Base-by-base conservation (phyloP, 192 early-diverging fungal genomes). In the Entomortierella chlamydospora region DNA sequence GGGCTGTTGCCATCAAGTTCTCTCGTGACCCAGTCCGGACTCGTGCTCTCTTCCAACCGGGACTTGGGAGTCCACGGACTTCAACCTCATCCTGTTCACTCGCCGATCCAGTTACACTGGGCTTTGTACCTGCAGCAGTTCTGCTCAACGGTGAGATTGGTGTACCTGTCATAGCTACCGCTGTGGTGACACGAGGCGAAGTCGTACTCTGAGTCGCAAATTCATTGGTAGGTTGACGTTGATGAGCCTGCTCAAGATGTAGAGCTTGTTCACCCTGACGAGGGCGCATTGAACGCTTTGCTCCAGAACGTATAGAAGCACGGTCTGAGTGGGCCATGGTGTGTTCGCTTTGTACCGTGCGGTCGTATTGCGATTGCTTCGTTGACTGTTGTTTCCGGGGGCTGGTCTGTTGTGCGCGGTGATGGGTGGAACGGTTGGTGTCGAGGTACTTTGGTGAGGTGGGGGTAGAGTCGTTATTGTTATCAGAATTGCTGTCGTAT, bases 151-250 rank as follows among this genome's bases (percentile, higher is more conserved):
- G 49, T 23, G 60, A 29, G 25, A 41, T n/a, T 31, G 70, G 29
- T 50, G 69, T 37, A 47, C 30, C 15, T 45, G 70, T 64, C 59
- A 64, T 57, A 42, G 70, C 57, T 57, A 64, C 70, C 25, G 26
- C 8, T 39, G 62, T 65, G 71, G 71, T 73, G 45, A 72, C 70
- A 72, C 70, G 70, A 72, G 57, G 23, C 13, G 45, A 39, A 28
- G 61, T 57, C 28, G 50, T 18, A 8, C 47, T 20, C 28, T 34
- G 29, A 10, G 67, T 20, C 2, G n/a, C 45, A 22, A 33, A 45
- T 23, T 55, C 53, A 11, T 54, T 18, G 8, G 26, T 26, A 30
- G 37, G 39, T 3, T 61, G 41, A 22, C 43, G 9, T 18, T 42
- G n/a, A n/a, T n/a, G 59, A 25, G 23, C 18, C 9, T 63, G 58